A percentile compares a stretch with the other conserved stretches of the same genome.
These are phyloP conservation scores for Cryptosporidium canis DNA, from an alignment of 169 alveolate species.

Conservation along the genomic window DNA sequence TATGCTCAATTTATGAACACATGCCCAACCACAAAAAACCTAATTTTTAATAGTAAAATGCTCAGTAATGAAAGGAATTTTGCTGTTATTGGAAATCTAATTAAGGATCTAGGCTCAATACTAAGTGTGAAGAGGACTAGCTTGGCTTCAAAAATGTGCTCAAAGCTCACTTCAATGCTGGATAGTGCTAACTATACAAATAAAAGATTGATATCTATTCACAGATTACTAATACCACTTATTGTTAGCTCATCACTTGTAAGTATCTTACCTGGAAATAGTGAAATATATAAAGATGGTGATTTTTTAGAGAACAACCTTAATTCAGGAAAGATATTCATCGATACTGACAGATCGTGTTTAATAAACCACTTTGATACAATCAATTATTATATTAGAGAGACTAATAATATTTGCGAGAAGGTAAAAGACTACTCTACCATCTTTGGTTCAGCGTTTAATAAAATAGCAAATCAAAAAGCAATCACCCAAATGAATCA, in stretches of 20 bases:
- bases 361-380: slow-evolving; percentile 8
- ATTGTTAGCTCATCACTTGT: not conserved
- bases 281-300: not conserved
- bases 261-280: slow-evolving; percentile 36
- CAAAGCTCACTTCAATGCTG: not conserved
- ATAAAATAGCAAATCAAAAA: slow-evolving; percentile 46
- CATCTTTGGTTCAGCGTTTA: slow-evolving; percentile 34
- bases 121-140: slow-evolving; percentile 20
- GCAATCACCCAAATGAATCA: slow-evolving; percentile 8
- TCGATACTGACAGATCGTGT: slow-evolving; percentile 42
- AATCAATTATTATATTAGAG: slow-evolving; percentile 30
- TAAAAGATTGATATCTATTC: not conserved
- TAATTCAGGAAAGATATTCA: not conserved
- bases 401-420: slow-evolving; percentile 8
- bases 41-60: not conserved
- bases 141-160: slow-evolving; percentile 56
- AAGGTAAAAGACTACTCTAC: slow-evolving; percentile 36
- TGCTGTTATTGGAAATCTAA: slow-evolving; percentile 15
- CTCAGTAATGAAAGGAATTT: not conserved
- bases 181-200: not conserved
- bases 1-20: not conserved
- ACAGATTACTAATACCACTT: slow-evolving; percentile 23
- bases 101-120: slow-evolving; percentile 27
- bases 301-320: not conserved
- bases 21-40: slow-evolving; percentile 49